Evolutionary conservation across 257 asterid genomes (phyloP), one percentile per base, ranked within the genome.

Genomic region (Ajuga chamaepitys): DNA sequence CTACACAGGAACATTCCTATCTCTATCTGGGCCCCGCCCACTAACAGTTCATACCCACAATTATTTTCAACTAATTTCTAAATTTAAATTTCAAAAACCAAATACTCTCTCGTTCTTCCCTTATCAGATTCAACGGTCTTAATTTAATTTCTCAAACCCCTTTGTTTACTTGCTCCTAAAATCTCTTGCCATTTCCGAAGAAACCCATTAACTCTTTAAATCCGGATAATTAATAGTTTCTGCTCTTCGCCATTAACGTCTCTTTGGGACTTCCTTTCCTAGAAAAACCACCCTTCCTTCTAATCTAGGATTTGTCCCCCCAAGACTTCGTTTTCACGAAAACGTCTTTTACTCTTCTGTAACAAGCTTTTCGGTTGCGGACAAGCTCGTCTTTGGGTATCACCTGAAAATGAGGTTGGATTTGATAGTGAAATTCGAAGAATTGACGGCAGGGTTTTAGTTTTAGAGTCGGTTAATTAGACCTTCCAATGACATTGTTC

Each of bases 361-460:
- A 13, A 46, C 68, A 69, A 69, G 74, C 67, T 69, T 69, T 50
- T 58, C 74, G 74, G 74, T 38, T 68, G 66, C 73, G 59, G 50
- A 22, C 51, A 44, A 67, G 72, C 57, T 67, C 64, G 32, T 12
- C 48, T 13, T 14, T 9, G 25, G 61, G 34, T 68, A 20, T 12
- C 60, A 68, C 60, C 68, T 48, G 68, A 50, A 48, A 17, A 59
- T 14, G 67, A 52, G 16, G 61, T 11, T 60, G 62, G n/a, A 37
- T 69, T 69, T 41, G 10, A 40, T 44, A 47, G 20, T 26, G 22
- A n/a, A 17, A 45, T 30, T 21, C 17, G 28, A 18, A 13, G 66
- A 1, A 4, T 56, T 12, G 26, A 38, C 11, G 46, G 72, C 7
- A 44, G 41, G 58, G 42, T 34, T 68, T 17, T 50, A 17, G 47